Conservation (phyloP, 768 basidiomycete genomes). For the Hericium erinaceus region DNA sequence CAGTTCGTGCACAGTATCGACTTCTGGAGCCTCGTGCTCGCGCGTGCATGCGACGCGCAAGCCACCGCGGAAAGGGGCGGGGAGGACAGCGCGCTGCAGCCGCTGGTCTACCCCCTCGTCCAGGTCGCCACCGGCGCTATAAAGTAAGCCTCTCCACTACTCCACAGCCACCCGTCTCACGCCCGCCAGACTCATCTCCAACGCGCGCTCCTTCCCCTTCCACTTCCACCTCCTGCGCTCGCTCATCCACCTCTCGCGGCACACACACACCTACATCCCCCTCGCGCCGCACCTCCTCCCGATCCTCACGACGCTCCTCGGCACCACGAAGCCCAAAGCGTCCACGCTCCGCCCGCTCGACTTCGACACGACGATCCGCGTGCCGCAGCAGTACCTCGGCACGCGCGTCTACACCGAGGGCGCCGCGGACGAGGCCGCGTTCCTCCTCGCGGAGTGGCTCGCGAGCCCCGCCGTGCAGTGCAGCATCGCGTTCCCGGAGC, state of each 20-base stretch:
- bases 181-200: conserved; percentile 68
- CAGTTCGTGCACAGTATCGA: conserved; percentile 94
- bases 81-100: conserved; percentile 67
- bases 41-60: conserved; percentile 63
- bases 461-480: conserved; percentile 60
- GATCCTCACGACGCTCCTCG: conserved; percentile 69
- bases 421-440: conserved; percentile 72
- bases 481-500: conserved; percentile 91
- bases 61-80: conserved; percentile 39
- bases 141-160: conserved; percentile 45
- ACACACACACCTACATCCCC: conserved; percentile 82
- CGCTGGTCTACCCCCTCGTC: conserved; percentile 92
- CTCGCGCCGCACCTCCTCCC: conserved; percentile 82
- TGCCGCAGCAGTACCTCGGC: conserved; percentile 80
- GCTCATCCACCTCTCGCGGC: conserved; percentile 73
- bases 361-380: conserved; percentile 77
- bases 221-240: conserved; percentile 90
- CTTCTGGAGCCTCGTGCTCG: conserved; percentile 90
- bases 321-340: conserved; percentile 63
- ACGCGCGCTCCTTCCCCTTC: conserved; percentile 87
- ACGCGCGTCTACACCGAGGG: conserved; percentile 82
- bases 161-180: neutral
- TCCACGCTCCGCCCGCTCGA: conserved; percentile 86
- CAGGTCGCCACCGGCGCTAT: conserved; percentile 92
- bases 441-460: conserved; percentile 77